A percentile compares a stretch with the other conserved stretches of the same genome.
phyloP scores from a whole-genome alignment of 2,329 filamentous ascomycete species.

The Alternaria dauci region DNA sequence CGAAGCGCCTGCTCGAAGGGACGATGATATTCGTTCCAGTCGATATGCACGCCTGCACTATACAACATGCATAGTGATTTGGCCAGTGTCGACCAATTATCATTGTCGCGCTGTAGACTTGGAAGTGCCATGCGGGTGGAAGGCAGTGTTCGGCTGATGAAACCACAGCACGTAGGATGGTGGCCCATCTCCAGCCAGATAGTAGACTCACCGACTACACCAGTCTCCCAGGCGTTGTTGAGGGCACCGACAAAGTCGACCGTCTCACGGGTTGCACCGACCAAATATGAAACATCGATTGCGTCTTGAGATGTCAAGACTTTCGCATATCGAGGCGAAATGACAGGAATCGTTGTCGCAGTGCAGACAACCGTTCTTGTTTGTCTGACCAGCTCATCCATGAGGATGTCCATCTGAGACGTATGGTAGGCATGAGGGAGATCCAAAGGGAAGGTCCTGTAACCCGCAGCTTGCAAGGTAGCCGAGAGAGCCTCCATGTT shows the following conservation, averaged over 20 bases:
- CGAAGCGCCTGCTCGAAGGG: not conserved
- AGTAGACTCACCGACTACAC: not conserved
- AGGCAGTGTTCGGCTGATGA: not conserved
- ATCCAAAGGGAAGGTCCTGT: not conserved
- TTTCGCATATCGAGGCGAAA: not conserved
- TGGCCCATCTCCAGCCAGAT: not conserved
- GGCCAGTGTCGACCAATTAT: not conserved
- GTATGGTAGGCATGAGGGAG: not conserved
- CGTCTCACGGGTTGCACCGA: not conserved
- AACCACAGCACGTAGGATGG: not conserved
- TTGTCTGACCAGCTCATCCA: not conserved
- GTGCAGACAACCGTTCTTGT: not conserved
- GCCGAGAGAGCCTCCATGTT: not conserved
- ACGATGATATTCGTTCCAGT: not conserved
- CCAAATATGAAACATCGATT: not conserved
- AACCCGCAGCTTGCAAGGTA: not conserved
- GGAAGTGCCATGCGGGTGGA: not conserved
- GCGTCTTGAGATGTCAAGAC: not conserved
- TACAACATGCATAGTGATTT: not conserved
- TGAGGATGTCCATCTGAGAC: not conserved
- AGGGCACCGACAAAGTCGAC: not conserved
- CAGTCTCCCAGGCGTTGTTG: not conserved
- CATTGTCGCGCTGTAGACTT: not conserved
- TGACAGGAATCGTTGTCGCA: not conserved
- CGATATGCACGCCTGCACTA: not conserved